Evolutionary conservation across 352 stramenopile genomes (phyloP).

Genomic region (Phytophthora ohioensis): DNA sequence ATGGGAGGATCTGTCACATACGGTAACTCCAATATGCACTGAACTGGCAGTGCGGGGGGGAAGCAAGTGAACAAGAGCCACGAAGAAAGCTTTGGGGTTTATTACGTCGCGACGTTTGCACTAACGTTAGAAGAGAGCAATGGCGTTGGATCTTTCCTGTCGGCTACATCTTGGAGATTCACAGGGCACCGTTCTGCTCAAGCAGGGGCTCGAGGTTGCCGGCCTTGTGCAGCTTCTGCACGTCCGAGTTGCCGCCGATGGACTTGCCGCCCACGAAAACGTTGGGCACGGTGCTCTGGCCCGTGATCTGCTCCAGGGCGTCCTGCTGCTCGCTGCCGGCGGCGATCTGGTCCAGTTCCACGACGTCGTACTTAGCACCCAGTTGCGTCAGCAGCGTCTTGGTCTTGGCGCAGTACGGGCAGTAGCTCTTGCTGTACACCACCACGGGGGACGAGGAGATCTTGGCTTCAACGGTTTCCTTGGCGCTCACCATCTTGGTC

Average conservation of each 20-base stretch:
- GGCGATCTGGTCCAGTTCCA: slow-evolving; percentile 69
- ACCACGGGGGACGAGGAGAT: slow-evolving; percentile 63
- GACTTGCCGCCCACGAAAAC: slow-evolving; percentile 96
- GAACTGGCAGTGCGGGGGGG: no score
- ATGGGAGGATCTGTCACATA: no score
- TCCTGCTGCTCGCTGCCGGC: slow-evolving; percentile 67
- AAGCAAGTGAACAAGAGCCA: no score
- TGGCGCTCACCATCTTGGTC: slow-evolving; percentile 60
- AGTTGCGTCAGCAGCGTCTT: slow-evolving; percentile 70
- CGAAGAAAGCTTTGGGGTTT: slow-evolving; percentile 2
- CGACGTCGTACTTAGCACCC: slow-evolving; percentile 58
- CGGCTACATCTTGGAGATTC: slow-evolving; percentile 33
- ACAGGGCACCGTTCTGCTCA: slow-evolving; percentile 62
- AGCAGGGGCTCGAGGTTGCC: slow-evolving; percentile 93
- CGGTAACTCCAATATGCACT: no score
- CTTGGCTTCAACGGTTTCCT: slow-evolving; percentile 73
- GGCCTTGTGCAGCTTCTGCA: slow-evolving; percentile 84
- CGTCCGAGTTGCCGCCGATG: slow-evolving; percentile 96
- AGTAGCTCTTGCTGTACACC: slow-evolving; percentile 96
- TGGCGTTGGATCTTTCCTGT: slow-evolving; percentile 6
- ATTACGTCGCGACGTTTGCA: slow-evolving; percentile 5
- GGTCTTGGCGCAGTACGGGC: slow-evolving; percentile 92
- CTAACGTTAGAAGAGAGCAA: no score
- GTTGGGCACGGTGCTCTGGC: slow-evolving; percentile 97
- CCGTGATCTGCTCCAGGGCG: slow-evolving; percentile 73